Conservation (phyloP, 805 yeast species). For the Debaryomyces tyrocola region DNA sequence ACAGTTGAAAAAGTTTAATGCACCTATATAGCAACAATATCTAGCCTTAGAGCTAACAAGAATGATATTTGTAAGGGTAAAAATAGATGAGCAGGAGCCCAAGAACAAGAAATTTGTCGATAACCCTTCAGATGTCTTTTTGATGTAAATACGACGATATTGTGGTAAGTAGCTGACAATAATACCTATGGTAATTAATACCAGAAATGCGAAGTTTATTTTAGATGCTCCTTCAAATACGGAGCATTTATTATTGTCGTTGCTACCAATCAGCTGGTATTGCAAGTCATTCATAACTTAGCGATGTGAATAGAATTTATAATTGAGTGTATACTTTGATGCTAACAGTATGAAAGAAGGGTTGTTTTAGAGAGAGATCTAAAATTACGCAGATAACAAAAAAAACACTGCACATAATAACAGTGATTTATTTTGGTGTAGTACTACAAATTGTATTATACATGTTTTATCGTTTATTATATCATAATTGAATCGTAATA, state of each 20-base stretch:
- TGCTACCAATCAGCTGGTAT: not conserved
- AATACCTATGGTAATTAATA: conserved; percentile 63
- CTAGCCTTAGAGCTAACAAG: conserved; percentile 62
- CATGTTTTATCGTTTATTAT: conserved; percentile 1
- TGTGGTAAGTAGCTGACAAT: conserved; percentile 75
- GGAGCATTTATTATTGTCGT: conserved; percentile 27
- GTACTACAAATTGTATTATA: too few species aligned
- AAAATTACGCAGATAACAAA: too few species aligned
- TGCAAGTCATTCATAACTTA: too few species aligned
- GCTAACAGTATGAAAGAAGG: too few species aligned
- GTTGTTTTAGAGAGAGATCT: too few species aligned
- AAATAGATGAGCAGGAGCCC: conserved; percentile 68
- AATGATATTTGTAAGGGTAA: conserved; percentile 65
- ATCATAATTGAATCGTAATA: conserved; percentile 35
- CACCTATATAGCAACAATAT: conserved; percentile 53
- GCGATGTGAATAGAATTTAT: too few species aligned
- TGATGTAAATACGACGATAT: conserved; percentile 54
- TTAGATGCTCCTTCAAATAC: conserved; percentile 51
- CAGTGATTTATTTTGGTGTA: too few species aligned
- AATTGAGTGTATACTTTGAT: too few species aligned
- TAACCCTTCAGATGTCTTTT: conserved; percentile 73
- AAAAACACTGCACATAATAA: too few species aligned
- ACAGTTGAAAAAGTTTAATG: conserved; percentile 56
- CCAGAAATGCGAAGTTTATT: conserved; percentile 48
- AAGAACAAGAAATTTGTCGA: conserved; percentile 70